Conservation (phyloP, 2,329 filamentous ascomycete genomes). For the Fusarium odoratissimum region DNA sequence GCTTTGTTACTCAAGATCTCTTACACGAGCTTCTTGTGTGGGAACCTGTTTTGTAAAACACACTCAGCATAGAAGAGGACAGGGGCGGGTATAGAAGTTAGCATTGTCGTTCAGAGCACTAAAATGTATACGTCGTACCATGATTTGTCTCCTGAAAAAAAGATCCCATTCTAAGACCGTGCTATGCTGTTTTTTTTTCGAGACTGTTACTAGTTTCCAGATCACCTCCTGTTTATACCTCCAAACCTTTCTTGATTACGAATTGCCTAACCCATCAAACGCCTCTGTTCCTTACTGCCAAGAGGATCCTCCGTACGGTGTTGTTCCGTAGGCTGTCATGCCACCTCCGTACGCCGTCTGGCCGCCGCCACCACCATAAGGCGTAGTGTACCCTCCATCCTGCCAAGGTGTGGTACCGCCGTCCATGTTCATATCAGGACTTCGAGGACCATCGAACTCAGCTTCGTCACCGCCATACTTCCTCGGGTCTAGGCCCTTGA, state of each 20-base stretch:
- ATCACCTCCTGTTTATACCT: conserved; percentile 22
- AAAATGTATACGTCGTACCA: background rate
- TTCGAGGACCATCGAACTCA: conserved; percentile 73
- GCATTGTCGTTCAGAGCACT: conserved; percentile 1
- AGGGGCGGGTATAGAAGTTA: background rate
- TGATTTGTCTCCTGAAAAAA: conserved; percentile 23
- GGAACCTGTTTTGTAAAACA: conserved; percentile 27
- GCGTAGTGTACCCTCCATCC: conserved; percentile 75
- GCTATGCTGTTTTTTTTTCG: conserved; percentile 42
- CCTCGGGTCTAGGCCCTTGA: conserved; percentile 65
- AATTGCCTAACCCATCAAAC: conserved; percentile 42
- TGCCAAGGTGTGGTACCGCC: conserved; percentile 67
- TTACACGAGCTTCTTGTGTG: conserved; percentile 9
- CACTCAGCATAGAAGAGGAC: conserved; percentile 17
- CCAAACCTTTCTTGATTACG: conserved; percentile 36
- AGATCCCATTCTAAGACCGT: conserved; percentile 43
- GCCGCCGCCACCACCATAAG: conserved; percentile 64
- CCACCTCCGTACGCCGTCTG: conserved; percentile 76
- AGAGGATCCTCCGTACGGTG: conserved; percentile 61
- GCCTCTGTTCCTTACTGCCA: conserved; percentile 56
- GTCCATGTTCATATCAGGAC: conserved; percentile 72
- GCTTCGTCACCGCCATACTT: conserved; percentile 66
- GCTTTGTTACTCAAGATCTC: conserved; percentile 19
- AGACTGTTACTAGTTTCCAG: conserved; percentile 39
- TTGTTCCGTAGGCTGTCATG: conserved; percentile 74